Conservation (phyloP, 2,329 filamentous ascomycete species). For the Xenoacremonium recifei region DNA sequence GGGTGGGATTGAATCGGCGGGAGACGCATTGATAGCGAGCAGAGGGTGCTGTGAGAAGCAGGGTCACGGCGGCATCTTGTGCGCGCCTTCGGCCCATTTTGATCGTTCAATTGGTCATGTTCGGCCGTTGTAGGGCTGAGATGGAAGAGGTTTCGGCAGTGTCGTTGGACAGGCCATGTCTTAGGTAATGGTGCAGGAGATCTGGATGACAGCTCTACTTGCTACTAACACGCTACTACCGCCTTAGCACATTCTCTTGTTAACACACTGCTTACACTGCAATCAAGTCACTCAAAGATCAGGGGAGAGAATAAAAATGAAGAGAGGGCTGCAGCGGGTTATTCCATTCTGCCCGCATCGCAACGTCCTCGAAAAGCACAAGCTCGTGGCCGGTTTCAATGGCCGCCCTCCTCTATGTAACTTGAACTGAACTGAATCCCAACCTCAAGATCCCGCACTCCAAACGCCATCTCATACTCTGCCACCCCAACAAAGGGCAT, state of each 20-base stretch:
- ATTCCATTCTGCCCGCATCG: conserved; percentile 3
- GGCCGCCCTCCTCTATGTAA: no score
- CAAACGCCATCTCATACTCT: conserved; percentile 29
- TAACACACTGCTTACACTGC: no score
- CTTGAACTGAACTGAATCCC: conserved; percentile 1
- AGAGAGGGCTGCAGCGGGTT: background rate
- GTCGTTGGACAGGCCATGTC: no score
- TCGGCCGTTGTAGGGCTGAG: no score
- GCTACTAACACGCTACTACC: no score
- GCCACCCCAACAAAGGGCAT: conserved; percentile 25
- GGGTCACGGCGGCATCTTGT: conserved; percentile 25
- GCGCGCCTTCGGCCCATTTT: conserved; percentile 27
- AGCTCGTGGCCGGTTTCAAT: background rate
- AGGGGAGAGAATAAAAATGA: background rate
- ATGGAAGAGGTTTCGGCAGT: no score
- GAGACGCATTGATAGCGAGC: conserved; percentile 6
- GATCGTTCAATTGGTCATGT: conserved; percentile 30
- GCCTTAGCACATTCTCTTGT: no score
- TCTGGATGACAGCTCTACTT: no score
- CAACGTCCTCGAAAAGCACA: background rate
- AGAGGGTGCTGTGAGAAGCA: conserved; percentile 20
- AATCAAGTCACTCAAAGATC: no score
- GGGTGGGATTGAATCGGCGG: conserved; percentile 15
- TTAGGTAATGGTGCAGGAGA: no score
- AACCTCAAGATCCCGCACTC: conserved; percentile 11